Evolutionary conservation across 176 grass and related monocot species (phyloP).

Genomic region (Guadua angustifolia): DNA sequence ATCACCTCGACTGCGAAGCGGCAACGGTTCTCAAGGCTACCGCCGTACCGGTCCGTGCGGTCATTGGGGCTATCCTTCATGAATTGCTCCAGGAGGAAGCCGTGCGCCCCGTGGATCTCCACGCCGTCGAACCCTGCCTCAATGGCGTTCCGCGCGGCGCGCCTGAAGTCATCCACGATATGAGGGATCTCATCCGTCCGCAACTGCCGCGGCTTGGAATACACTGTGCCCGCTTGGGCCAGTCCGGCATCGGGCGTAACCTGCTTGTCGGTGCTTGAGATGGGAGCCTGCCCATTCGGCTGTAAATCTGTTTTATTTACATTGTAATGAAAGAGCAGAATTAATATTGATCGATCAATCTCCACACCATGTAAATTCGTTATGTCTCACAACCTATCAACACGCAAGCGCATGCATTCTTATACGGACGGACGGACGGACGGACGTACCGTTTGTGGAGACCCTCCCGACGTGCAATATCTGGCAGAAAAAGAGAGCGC

Average conservation of each 20-base stretch:
- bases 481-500: conserved; percentile 52
- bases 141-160: conserved; percentile 31
- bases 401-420: not conserved
- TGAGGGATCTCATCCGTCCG: not conserved
- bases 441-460: conserved; percentile 39
- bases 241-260: not conserved
- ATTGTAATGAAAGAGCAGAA: not conserved
- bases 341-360: not conserved
- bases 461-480: conserved; percentile 49
- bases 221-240: not conserved
- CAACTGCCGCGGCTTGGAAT: conserved; percentile 43
- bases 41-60: conserved; percentile 33
- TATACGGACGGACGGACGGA: not conserved
- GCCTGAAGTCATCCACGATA: conserved; percentile 44
- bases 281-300: not conserved
- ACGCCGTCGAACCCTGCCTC: conserved; percentile 44
- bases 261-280: conserved; percentile 41
- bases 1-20: conserved; percentile 44
- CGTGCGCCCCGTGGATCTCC: conserved; percentile 47
- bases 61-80: conserved; percentile 55
- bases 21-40: conserved; percentile 50
- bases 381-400: not conserved
- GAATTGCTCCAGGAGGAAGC: conserved; percentile 46
- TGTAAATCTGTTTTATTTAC: conserved; percentile 19
- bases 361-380: not conserved